Evolutionary conservation across 2,329 filamentous ascomycete genomes (phyloP), one percentile per base, ranked within the genome.

Genomic region (Hymenoscyphus repandus): DNA sequence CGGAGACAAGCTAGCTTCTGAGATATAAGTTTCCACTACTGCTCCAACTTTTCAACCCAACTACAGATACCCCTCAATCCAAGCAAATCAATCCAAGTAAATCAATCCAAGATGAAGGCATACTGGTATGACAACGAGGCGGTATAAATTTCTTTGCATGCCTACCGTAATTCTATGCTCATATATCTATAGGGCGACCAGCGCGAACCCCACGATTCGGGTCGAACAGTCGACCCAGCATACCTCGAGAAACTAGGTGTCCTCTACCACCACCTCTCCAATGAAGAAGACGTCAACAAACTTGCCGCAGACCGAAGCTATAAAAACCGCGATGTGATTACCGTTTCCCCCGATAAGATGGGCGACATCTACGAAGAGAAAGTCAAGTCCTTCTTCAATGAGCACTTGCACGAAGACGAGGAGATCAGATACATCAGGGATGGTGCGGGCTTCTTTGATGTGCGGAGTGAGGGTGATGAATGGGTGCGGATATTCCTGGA

Each of bases 371-470:
- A 97, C 73, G 92, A 99, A 71, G 81, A 87, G 57, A 97, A 97
- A 71, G 90, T 99, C 56, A 91, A 90, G 74, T 82, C 72, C 59
- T 99, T 99, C 75, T 99, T 97, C 74, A 69, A 87, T 62, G 93
- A 99, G 76, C 93, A 99, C 69, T 70, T 99, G 63, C 93, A 99
- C 68, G 93, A 99, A 74, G 93, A 99, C 62, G 93, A 99, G 73
- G 93, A 99, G 77, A 99, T 99, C 59, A 78, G 93, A 43, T 99
- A 96, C 65, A 91, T 99, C 59, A 77, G 90, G 31, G 91, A 86
- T 54, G 93, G 93, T 0, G 79, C 81, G 49, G 93, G 93, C 0
- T 99, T 87, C 69, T 99, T 99, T 67, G 93, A 99, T 70, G 91
- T 99, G 2, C 77, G 93, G 44, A 85, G 82, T 64, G 76, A 86